Conservation (phyloP, 2,329 filamentous ascomycete species). For the Dactylellina haptotyla region DNA sequence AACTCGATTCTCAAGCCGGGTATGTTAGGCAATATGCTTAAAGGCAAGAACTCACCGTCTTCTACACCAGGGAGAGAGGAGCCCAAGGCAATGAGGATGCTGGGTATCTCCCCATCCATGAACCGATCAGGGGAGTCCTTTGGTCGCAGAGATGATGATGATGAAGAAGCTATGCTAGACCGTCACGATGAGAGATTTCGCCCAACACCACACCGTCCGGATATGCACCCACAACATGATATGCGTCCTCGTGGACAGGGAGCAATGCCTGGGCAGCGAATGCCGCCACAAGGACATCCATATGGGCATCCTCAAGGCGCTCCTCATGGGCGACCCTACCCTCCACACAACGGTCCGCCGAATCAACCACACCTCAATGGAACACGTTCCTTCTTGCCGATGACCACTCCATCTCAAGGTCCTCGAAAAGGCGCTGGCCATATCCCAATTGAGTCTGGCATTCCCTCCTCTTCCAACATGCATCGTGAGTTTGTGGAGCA, state of each 20-base stretch:
- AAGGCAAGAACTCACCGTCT: slow-evolving; percentile 33
- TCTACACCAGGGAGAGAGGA: slow-evolving; percentile 21
- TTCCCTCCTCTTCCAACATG: slow-evolving; percentile 39
- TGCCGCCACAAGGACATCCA: slow-evolving; percentile 19
- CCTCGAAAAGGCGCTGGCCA: slow-evolving; percentile 31
- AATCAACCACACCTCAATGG: slow-evolving; percentile 25
- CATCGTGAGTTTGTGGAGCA: slow-evolving; percentile 49
- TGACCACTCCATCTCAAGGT: slow-evolving; percentile 26
- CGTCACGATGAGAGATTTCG: slow-evolving; percentile 28
- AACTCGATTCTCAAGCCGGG: slow-evolving; percentile 51
- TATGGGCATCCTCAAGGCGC: slow-evolving; percentile 31
- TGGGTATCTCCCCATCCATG: slow-evolving; percentile 45
- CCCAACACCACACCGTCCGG: slow-evolving; percentile 29
- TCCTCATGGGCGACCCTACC: slow-evolving; percentile 20
- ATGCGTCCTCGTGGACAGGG: slow-evolving; percentile 41
- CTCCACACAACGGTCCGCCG: slow-evolving; percentile 30
- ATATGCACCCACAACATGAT: slow-evolving; percentile 41
- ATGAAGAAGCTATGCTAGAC: slow-evolving; percentile 22
- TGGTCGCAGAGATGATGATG: slow-evolving; percentile 36
- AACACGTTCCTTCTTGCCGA: slow-evolving; percentile 39
- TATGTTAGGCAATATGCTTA: slow-evolving; percentile 49
- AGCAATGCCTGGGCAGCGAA: slow-evolving; percentile 22
- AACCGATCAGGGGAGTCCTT: slow-evolving; percentile 50
- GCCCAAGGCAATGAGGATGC: slow-evolving; percentile 39
- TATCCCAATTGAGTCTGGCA: slow-evolving; percentile 43